These are phyloP conservation scores for Takakia lepidozioides DNA, from an alignment of 225 moss, liverwort and hornwort species.

Conservation along the genomic window DNA sequence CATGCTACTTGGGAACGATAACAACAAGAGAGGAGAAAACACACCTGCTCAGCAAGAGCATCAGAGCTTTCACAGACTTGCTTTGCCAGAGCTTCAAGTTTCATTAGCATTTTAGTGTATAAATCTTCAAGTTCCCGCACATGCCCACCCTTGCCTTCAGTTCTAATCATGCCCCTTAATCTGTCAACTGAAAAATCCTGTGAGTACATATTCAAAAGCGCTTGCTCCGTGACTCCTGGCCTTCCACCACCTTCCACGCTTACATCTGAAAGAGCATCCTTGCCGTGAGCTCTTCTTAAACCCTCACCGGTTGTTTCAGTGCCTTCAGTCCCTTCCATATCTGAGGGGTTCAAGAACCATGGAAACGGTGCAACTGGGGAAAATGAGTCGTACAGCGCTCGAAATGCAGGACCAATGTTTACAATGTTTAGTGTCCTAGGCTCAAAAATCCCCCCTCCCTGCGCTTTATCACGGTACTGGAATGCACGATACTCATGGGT, in stretches of 20 bases:
- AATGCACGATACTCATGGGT: slow-evolving; percentile 93
- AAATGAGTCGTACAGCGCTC: slow-evolving; percentile 85
- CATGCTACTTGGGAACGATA: too few species aligned
- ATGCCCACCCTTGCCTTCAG: slow-evolving; percentile 57
- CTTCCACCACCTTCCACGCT: slow-evolving; percentile 10
- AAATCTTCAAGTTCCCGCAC: slow-evolving; percentile 68
- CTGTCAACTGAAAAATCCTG: slow-evolving; percentile 47
- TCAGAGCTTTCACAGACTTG: slow-evolving; percentile 76
- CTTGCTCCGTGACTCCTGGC: slow-evolving; percentile 33
- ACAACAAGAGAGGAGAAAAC: neutral
- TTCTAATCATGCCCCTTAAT: slow-evolving; percentile 32
- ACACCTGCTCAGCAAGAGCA: slow-evolving; percentile 45
- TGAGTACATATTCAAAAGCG: slow-evolving; percentile 54
- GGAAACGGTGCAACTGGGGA: slow-evolving; percentile 84
- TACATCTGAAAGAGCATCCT: slow-evolving; percentile 16
- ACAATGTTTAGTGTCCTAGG: slow-evolving; percentile 72
- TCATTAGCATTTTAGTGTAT: slow-evolving; percentile 77
- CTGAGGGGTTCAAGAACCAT: slow-evolving; percentile 45
- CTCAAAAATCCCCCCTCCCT: slow-evolving; percentile 50
- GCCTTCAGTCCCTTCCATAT: slow-evolving; percentile 12
- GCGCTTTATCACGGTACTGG: slow-evolving; percentile 49
- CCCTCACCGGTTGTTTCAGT: slow-evolving; percentile 35
- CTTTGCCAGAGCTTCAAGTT: slow-evolving; percentile 68
- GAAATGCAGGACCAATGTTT: slow-evolving; percentile 80
- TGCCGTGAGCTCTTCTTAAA: slow-evolving; percentile 15